Base-by-base conservation (phyloP, 352 stramenopile genomes). In the Pythium volutum region DNA sequence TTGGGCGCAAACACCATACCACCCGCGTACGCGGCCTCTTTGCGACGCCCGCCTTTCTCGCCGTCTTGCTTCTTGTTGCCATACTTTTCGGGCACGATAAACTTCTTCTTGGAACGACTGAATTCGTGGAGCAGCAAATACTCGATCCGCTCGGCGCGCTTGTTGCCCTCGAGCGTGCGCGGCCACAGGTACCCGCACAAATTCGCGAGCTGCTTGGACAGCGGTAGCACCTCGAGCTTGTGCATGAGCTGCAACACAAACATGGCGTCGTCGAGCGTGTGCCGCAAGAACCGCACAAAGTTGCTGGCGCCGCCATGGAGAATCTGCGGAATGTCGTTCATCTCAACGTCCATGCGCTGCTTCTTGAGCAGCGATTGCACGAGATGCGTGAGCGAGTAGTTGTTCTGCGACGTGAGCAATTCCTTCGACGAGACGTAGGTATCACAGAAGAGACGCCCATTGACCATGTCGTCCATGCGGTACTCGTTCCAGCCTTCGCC, bases 61-160 rank as follows among this genome's bases (percentile, higher is more conserved):
- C 75, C 77, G 16, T 91, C 84, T 9, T 58, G 75, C 54, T 86
- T 82, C 52, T 87, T 84, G 14, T 73, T 88, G 46, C 88, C 88
- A 62, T 76, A 88, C 64, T 97, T 98, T 63, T 99, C 97, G 0
- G 98, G 98, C 10, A 98, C 88, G 49, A 99, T 90, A 62, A 98
- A 99, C 80, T 99, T 99, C 70, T 98, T 87, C 67, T 91, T 91
- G 4, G 82, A 91, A 4, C 79, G 74, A 36, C 73, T 87, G 71
- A 99, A 99, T 67, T 99, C 97, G 70, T 99, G 98, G 15, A 99
- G 75, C n/a, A 99, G 74, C 58, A 99, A 74, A 67, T 99, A 99
- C 66, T 99, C 97, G 57, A 99, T 99, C 36, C 97, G 91, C 68
- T 99, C 97, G 7, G 97, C 97, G 38, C 98, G 94, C 62, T 98